Evolutionary conservation across 116 monocot species (phyloP), one percentile per base, ranked within the genome.

Genomic region (Zostera marina): DNA sequence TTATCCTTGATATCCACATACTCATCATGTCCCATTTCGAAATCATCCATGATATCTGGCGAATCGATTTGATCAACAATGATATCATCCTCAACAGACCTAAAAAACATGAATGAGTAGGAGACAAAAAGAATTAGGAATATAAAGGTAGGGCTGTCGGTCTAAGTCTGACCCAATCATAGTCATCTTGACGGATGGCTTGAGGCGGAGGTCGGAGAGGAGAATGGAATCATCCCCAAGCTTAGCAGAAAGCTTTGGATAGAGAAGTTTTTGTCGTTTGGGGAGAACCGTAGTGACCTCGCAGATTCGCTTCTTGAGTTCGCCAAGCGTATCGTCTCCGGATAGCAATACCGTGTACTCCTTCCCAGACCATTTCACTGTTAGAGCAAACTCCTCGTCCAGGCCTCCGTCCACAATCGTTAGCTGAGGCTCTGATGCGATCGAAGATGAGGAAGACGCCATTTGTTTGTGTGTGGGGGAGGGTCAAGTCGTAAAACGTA

Each of bases 231-330:
- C 85, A 6, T 89, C 82, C 24, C 69, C 74, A 38, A 96, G 79
- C 70, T 78, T 89, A 63, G 81, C 17, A 10, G 81, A 81, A 54
- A 89, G 72, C 73, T 85, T 96, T 0, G 96, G 89, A 58, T 96
- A 96, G 41, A 96, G 70, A 16, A 96, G 90, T 75, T 89, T 96
- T 78, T 89, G 96, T 38, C 96, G 82, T 71, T 96, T 96, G 40
- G 96, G 89, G 55, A 96, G 96, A 16, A 96, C 85, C 48, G 62
- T 67, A 21, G 96, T 89, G 58, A 44, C 74, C 75, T 96, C 96
- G 74, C 96, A 96, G 68, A 96, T 96, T 63, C 82, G 72, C 6
- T 82, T 74, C 78, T 96, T 96, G 41, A 96, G 80, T 75, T 96
- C 96, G 24, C 70, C 74, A 52, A 96, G 80, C 55, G 71, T 85